A percentile compares a stretch with the other conserved stretches of the same genome.
Conservation (phyloP, 768 basidiomycete genomes). For the Gautieria morchelliformis region DNA sequence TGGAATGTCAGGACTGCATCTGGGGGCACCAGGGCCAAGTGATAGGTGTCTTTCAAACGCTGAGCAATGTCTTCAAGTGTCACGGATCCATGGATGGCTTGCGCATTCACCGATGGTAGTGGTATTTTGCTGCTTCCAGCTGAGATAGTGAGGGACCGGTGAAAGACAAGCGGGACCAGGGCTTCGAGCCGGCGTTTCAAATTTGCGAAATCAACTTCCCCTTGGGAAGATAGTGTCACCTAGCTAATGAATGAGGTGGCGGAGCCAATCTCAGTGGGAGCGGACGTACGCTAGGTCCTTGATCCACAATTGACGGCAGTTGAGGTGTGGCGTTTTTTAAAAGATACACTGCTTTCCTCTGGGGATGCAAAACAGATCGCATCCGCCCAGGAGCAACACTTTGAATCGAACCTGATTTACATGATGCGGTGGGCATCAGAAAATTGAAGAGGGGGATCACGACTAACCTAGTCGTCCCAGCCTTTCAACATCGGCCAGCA, state of each 20-base stretch:
- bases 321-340: background rate
- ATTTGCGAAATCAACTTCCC: background rate
- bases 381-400: slow-evolving; percentile 6
- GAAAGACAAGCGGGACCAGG: background rate
- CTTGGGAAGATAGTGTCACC: background rate
- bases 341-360: slow-evolving; percentile 6
- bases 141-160: background rate
- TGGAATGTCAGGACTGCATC: background rate
- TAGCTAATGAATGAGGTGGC: background rate
- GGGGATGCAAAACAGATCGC: slow-evolving; percentile 6
- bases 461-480: slow-evolving; percentile 1
- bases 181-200: background rate
- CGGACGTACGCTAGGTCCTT: background rate
- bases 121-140: background rate
- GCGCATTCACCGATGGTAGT: background rate
- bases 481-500: slow-evolving; percentile 1
- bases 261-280: background rate
- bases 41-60: slow-evolving; percentile 1
- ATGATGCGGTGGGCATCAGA: background rate
- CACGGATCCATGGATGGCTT: background rate
- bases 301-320: background rate
- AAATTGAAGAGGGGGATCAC: background rate
- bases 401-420: slow-evolving; percentile 7
- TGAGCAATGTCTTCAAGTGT: slow-evolving; percentile 1
- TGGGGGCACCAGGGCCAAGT: background rate